These are phyloP conservation scores for Elsinoe necatrix DNA, from an alignment of 2,329 filamentous ascomycete genomes.

Conservation along the genomic window DNA sequence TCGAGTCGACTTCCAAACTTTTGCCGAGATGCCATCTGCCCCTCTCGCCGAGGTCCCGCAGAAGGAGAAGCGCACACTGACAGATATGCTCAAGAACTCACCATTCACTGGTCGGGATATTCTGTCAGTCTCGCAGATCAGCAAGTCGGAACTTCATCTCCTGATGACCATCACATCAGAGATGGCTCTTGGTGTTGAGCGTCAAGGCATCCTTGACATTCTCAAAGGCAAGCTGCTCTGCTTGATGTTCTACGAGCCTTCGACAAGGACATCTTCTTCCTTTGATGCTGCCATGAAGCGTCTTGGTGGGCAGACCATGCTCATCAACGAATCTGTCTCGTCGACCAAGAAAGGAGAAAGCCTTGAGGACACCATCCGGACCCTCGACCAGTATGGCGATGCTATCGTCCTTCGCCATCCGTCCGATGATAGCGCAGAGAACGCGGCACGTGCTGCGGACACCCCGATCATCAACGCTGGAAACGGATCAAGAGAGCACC, in stretches of 20 bases:
- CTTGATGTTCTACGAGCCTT: conserved; percentile 96
- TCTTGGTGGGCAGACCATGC: conserved; percentile 77
- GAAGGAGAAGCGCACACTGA: conserved; percentile 50
- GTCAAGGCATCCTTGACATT: conserved; percentile 79
- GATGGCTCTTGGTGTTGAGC: conserved; percentile 91
- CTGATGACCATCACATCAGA: conserved; percentile 96
- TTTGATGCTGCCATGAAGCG: conserved; percentile 99
- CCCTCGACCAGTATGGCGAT: conserved; percentile 87
- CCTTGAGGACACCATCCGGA: conserved; percentile 86
- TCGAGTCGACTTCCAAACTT: conserved; percentile 84
- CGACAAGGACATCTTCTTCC: conserved; percentile 86
- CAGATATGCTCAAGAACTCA: conserved; percentile 67
- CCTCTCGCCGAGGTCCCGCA: conserved; percentile 22
- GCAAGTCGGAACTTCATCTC: conserved; percentile 75
- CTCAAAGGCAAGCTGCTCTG: conserved; percentile 79
- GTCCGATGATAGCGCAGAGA: conserved; percentile 67
- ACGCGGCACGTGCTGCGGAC: conserved; percentile 76
- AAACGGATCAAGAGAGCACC: conserved; percentile 92
- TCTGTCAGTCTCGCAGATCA: conserved; percentile 85
- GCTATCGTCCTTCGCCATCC: conserved; percentile 95
- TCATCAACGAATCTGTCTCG: conserved; percentile 73
- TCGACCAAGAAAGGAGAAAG: conserved; percentile 92
- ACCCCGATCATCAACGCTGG: conserved; percentile 96
- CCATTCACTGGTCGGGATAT: conserved; percentile 86
- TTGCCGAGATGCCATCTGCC: conserved; percentile 38